Base-by-base conservation (phyloP, 176 grass and related monocot genomes). In the Avena sativa region DNA sequence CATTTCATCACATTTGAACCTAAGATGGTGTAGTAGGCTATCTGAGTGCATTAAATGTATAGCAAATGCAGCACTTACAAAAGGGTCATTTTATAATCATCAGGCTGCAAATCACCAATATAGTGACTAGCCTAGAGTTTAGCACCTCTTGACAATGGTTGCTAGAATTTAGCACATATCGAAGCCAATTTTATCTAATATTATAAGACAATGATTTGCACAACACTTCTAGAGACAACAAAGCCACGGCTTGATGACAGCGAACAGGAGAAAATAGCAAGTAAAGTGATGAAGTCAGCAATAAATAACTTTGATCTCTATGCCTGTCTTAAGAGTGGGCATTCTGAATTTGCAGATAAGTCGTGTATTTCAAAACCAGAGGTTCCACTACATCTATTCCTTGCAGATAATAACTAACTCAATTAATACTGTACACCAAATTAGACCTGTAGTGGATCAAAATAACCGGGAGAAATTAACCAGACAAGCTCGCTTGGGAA, bases 51-150 rank as follows among this genome's bases (percentile, higher is more conserved):
- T 64, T 91, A 66, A 23, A 87, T 52, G 17, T 65, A 12, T 67
- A 85, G 52, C 76, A 87, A 92, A 83, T 85, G 84, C 60, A 91
- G 26, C 15, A 72, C 17, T 79, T 91, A 65, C n/a, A 84, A 59
- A 73, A 8, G 84, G 69, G 77, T 91, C 76, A 15, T 25, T 84
- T 78, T 89, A 43, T 43, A 74, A 74, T 14, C 53, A 74, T 44
- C 15, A 12, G 17, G 2, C 50, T 2, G 1, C 2, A 9, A 84
- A 84, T 17, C 17, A 74, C n/a, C 40, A n/a, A 68, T 48, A 34
- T 17, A 20, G 57, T 20, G 16, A 44, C 79, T 50, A 81, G 46
- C 79, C 79, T 50, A 81, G 46, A 67, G 44, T 23, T 23, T 23
- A 23, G 23, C 63, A 69, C 17, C 5, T 14, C 28, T 36, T 14